These are phyloP conservation scores for Chrysoporthe cubensis DNA, from an alignment of 2,329 filamentous ascomycete species.

Conservation along the genomic window DNA sequence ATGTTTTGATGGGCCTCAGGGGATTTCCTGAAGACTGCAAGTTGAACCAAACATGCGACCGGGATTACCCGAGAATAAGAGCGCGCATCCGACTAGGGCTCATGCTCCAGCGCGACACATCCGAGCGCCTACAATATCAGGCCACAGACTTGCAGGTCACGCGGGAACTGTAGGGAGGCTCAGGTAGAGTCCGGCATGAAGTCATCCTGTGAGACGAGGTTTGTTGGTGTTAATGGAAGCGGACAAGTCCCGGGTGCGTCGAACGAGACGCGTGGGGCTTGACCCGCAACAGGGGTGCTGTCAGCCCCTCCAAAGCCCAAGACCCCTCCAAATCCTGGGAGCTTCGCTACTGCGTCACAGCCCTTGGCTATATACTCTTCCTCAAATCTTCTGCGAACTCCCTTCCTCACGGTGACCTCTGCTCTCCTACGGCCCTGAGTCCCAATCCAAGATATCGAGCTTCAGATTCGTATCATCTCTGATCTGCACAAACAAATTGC, in stretches of 20 bases:
- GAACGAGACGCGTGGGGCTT: slow-evolving; percentile 12
- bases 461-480: neutral
- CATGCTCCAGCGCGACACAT: neutral
- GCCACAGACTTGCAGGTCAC: slow-evolving; percentile 12
- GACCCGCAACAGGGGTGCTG: slow-evolving; percentile 4
- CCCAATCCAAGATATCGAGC: neutral
- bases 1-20: slow-evolving; percentile 1
- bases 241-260: neutral
- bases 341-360: slow-evolving; percentile 12
- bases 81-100: slow-evolving; percentile 8
- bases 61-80: slow-evolving; percentile 13
- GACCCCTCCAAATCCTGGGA: slow-evolving; percentile 10
- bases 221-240: neutral
- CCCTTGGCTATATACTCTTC: neutral
- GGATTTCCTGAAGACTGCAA: neutral
- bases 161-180: slow-evolving; percentile 16
- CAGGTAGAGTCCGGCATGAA: neutral
- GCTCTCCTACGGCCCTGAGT: too few species aligned
- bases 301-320: slow-evolving; percentile 10
- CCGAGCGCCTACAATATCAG: slow-evolving; percentile 16
- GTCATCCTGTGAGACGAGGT: slow-evolving; percentile 10
- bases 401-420: neutral
- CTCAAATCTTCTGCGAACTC: neutral
- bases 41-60: neutral
- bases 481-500: slow-evolving; percentile 36